A percentile compares a stretch with the other conserved stretches of the same genome.
Evolutionary conservation across 352 stramenopile species (phyloP).

Genomic region (Phytophthora pinifolia): DNA sequence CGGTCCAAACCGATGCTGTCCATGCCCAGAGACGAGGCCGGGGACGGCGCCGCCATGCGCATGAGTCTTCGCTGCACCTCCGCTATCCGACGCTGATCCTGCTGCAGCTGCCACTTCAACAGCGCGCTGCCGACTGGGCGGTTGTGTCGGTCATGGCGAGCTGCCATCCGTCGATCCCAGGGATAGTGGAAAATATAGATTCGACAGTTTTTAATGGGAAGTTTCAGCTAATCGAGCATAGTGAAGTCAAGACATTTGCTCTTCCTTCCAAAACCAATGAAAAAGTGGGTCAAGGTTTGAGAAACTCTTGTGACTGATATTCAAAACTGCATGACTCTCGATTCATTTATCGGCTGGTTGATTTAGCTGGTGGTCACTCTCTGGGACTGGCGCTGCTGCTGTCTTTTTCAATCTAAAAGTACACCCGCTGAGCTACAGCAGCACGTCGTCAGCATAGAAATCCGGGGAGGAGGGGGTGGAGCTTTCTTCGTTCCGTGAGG

Average conservation of each 20-base stretch:
- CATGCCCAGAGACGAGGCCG: conserved; percentile 6
- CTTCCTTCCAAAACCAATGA: conserved; percentile 17
- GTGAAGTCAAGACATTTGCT: conserved; percentile 22
- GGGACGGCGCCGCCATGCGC: conserved; percentile 22
- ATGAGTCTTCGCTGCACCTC: conserved; percentile 24
- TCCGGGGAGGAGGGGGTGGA: conserved; percentile 26
- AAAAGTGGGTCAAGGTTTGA: background rate
- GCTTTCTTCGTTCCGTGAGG: conserved; percentile 37
- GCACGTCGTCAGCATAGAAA: conserved; percentile 37
- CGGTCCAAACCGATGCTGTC: conserved; percentile 6
- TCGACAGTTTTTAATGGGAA: conserved; percentile 13
- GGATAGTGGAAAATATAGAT: conserved; percentile 5
- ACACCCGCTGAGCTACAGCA: conserved; percentile 38
- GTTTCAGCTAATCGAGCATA: conserved; percentile 17
- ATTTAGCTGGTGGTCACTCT: conserved; percentile 28
- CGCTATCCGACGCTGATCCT: conserved; percentile 23
- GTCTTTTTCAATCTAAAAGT: conserved; percentile 34
- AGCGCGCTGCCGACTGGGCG: conserved; percentile 29
- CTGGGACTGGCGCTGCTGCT: conserved; percentile 24
- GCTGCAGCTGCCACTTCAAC: conserved; percentile 32
- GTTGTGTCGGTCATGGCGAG: conserved; percentile 18
- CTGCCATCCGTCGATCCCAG: conserved; percentile 18
- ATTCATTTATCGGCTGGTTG: conserved; percentile 32
- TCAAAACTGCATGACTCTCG: conserved; percentile 33
- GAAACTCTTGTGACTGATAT: background rate